phyloP scores from a whole-genome alignment of 2,329 filamentous ascomycete species.

The Ceratocystis eucalypticola region DNA sequence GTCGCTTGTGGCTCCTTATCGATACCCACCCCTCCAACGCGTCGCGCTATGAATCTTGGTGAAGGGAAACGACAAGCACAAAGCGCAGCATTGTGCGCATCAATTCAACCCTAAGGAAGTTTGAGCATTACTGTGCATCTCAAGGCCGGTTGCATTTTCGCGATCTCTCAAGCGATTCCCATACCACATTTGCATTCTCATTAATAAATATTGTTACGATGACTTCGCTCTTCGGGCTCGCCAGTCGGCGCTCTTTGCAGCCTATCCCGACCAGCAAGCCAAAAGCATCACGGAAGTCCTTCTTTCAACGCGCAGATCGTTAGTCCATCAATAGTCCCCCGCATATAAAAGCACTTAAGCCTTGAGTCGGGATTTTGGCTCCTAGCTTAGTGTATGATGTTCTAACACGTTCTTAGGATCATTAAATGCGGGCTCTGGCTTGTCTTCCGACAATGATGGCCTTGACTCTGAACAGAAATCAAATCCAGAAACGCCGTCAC shows the following conservation, averaged over 20 bases:
- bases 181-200: no score
- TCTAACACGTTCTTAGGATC: not conserved
- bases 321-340: not conserved
- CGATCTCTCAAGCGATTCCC: no score
- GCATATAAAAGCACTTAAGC: no score
- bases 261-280: not conserved
- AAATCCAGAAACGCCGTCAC: not conserved
- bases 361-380: not conserved
- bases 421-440: not conserved
- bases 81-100: no score
- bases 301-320: not conserved
- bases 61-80: no score
- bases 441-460: not conserved
- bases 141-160: no score
- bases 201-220: not conserved
- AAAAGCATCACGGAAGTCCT: not conserved
- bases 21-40: no score
- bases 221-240: not conserved
- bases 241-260: not conserved
- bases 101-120: no score
- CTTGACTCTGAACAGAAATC: not conserved
- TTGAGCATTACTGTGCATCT: no score
- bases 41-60: no score
- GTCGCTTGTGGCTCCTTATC: no score
- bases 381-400: not conserved